Evolutionary conservation across 2,329 filamentous ascomycete genomes (phyloP), one percentile per base, ranked within the genome.

Genomic region (Exophiala bonariae): DNA sequence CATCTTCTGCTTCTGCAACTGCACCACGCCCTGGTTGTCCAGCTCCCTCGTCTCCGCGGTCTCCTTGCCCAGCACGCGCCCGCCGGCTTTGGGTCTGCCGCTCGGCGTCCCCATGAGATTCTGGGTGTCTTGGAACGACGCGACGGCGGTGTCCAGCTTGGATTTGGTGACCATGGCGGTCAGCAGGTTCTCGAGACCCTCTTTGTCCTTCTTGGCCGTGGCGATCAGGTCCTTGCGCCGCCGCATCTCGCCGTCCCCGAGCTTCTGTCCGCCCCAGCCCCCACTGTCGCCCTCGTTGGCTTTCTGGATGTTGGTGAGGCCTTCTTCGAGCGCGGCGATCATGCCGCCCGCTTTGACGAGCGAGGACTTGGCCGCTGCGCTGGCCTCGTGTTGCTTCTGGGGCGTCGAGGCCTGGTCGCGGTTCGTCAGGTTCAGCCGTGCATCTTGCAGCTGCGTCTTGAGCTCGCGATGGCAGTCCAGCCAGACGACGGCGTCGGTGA

Each of bases 11-110:
- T 76, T 72, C 64, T 85, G 82, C 50, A 85, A 60, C 63, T 83
- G 80, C 56, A 85, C 54, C 11, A 85, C 78, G 0, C 81, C 81
- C n/a, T 76, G 67, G 52, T 85, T 85, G 61, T 84, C 82, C 52
- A 84, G 60, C 57, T 83, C 80, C 10, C 81, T 67, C 8, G 82
- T 85, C 31, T 76, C 71, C 52, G 81, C 77, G 1, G 81, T 85
- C 66, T 85, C 82, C 38, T 72, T 72, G 57, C 72, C 59, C 62
- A 79, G 35, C 58, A 81, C 54, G 53, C 79, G 46, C 64, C 81
- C 58, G 67, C 78, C 43, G 63, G 71, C 30, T 14, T 14, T 72
- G 63, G 28, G 62, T 60, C 28, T 59, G 56, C 32, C 49, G 0
- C 56, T 57, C 6, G n/a, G n/a, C n/a, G 6, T 44, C 10, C 32